phyloP scores from a whole-genome alignment of 352 stramenopile genomes.

The Phytophthora lateralis region DNA sequence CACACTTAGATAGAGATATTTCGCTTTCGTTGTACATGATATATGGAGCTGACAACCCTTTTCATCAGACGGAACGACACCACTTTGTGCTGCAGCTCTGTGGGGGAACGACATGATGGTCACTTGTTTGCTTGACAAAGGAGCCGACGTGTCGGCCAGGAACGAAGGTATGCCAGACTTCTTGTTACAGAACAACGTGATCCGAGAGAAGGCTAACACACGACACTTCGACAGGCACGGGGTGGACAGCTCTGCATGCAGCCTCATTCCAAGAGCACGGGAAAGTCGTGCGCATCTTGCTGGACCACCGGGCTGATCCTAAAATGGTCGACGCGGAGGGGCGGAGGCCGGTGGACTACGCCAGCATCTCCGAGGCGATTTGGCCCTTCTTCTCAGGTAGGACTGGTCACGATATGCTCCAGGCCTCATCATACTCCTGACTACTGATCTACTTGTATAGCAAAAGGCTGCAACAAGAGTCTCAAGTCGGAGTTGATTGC shows the following conservation, averaged over 20 bases:
- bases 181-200: background rate
- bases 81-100: slow-evolving; percentile 58
- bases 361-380: slow-evolving; percentile 76
- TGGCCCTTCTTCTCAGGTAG: slow-evolving; percentile 73
- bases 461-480: slow-evolving; percentile 55
- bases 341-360: slow-evolving; percentile 63
- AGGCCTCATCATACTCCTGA: background rate
- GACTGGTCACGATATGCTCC: background rate
- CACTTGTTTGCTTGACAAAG: slow-evolving; percentile 58
- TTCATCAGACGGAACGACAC: slow-evolving; percentile 60
- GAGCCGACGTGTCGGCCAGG: slow-evolving; percentile 49
- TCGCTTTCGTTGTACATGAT: background rate
- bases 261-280: slow-evolving; percentile 73
- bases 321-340: slow-evolving; percentile 50
- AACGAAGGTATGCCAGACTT: slow-evolving; percentile 54
- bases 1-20: background rate
- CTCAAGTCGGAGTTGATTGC: slow-evolving; percentile 57
- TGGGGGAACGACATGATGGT: slow-evolving; percentile 77
- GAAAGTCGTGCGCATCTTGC: slow-evolving; percentile 60
- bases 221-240: slow-evolving; percentile 39
- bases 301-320: slow-evolving; percentile 54
- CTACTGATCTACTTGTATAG: slow-evolving; percentile 14
- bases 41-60: slow-evolving; percentile 1
- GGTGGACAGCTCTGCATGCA: slow-evolving; percentile 70
- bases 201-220: slow-evolving; percentile 2